These are phyloP conservation scores for Claviceps cyperi DNA, from an alignment of 2,329 filamentous ascomycete genomes.

Conservation along the genomic window DNA sequence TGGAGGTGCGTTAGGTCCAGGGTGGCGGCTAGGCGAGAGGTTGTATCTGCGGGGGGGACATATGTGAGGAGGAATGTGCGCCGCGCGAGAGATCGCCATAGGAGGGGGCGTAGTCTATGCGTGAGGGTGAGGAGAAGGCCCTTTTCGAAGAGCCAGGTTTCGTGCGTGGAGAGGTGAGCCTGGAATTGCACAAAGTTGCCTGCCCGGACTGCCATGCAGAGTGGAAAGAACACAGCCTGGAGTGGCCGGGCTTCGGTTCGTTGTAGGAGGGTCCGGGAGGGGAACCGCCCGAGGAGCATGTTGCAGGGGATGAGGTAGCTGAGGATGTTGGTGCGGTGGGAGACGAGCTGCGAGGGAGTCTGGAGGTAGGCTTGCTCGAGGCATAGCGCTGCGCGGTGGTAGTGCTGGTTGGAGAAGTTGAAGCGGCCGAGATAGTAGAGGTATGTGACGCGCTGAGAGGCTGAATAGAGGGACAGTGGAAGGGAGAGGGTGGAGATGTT, in stretches of 20 bases:
- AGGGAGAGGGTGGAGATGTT: constrained; percentile 77
- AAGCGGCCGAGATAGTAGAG: constrained; percentile 91
- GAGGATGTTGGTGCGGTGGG: constrained; percentile 66
- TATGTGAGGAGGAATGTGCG: constrained; percentile 68
- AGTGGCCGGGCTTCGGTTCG: constrained; percentile 50
- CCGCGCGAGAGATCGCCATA: constrained; percentile 72
- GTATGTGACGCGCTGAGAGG: constrained; percentile 77
- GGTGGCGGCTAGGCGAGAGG: constrained; percentile 52
- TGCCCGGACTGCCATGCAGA: constrained; percentile 56
- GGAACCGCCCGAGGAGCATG: constrained; percentile 72
- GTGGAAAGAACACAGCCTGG: constrained; percentile 51
- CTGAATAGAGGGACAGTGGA: constrained; percentile 67
- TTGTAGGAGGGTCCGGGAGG: constrained; percentile 48
- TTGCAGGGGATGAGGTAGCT: constrained; percentile 74
- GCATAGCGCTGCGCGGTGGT: constrained; percentile 58
- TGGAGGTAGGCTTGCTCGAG: constrained; percentile 70
- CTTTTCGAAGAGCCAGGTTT: constrained; percentile 61
- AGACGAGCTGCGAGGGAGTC: constrained; percentile 42
- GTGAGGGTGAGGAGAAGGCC: constrained; percentile 62
- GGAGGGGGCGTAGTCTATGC: constrained; percentile 63
- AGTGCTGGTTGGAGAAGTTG: constrained; percentile 74
- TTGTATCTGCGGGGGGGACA: constrained; percentile 42
- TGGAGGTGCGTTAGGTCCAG: constrained; percentile 59
- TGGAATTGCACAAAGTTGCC: constrained; percentile 68
- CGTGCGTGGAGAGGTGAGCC: constrained; percentile 46